Conservation (phyloP, 2,329 filamentous ascomycete species). For the Zymoseptoria passerinii region DNA sequence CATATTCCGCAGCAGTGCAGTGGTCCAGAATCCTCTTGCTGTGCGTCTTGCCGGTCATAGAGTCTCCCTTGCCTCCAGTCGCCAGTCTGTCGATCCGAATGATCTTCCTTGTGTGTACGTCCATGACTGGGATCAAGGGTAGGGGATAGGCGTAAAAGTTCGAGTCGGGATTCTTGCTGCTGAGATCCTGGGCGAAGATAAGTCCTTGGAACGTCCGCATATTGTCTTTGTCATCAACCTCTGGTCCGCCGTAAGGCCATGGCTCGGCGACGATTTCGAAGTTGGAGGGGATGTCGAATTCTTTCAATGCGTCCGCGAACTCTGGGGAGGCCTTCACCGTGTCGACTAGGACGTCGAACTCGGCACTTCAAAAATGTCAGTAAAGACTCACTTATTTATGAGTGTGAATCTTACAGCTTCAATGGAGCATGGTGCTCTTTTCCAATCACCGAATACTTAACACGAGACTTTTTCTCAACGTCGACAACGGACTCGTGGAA, state of each 20-base stretch:
- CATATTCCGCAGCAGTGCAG: conserved; percentile 45
- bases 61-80: conserved; percentile 25
- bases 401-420: conserved; percentile 16
- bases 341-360: conserved; percentile 42
- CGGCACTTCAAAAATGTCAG: conserved; percentile 34
- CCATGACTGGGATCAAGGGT: conserved; percentile 27
- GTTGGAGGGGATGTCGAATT: conserved; percentile 24
- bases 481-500: conserved; percentile 47
- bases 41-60: conserved; percentile 33
- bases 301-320: conserved; percentile 22
- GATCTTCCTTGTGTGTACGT: conserved; percentile 21
- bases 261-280: conserved; percentile 27
- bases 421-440: conserved; percentile 24
- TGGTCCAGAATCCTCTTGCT: conserved; percentile 36
- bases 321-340: conserved; percentile 42
- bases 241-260: conserved; percentile 27
- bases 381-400: neutral
- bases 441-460: conserved; percentile 24
- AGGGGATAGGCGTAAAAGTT: conserved; percentile 29
- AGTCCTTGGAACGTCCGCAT: conserved; percentile 26
- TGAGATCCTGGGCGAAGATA: conserved; percentile 24
- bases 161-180: conserved; percentile 37
- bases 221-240: conserved; percentile 21
- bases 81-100: conserved; percentile 27
- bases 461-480: conserved; percentile 15